phyloP scores from a whole-genome alignment of 2,329 filamentous ascomycete species.

The Aspergillus sp. region DNA sequence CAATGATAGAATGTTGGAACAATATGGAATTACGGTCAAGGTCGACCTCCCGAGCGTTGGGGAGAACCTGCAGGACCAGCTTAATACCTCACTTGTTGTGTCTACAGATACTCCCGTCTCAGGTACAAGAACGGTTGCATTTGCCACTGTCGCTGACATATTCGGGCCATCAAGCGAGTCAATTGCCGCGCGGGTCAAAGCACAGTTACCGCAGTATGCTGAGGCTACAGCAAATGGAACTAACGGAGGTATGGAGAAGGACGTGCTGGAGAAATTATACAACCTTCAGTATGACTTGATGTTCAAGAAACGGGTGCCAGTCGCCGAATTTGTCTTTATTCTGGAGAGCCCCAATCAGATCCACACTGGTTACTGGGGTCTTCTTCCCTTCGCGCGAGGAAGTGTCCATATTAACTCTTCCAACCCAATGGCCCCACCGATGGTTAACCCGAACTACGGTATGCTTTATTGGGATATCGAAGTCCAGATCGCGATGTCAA shows the following conservation, averaged over 20 bases:
- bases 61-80: constrained; percentile 53
- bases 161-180: constrained; percentile 24
- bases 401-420: constrained; percentile 17
- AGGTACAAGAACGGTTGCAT: constrained; percentile 24
- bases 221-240: constrained; percentile 17
- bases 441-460: constrained; percentile 33
- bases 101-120: constrained; percentile 13
- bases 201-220: constrained; percentile 27
- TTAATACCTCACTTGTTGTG: constrained; percentile 25
- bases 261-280: constrained; percentile 26
- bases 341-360: constrained; percentile 24
- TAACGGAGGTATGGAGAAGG: constrained; percentile 18
- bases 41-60: constrained; percentile 46
- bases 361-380: constrained; percentile 29
- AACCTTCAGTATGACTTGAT: constrained; percentile 31
- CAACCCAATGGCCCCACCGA: constrained; percentile 18
- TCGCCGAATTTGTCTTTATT: constrained; percentile 30
- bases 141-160: constrained; percentile 25
- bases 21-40: constrained; percentile 29
- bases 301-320: constrained; percentile 27
- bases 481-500: constrained; percentile 26
- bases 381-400: constrained; percentile 31
- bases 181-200: constrained; percentile 19
- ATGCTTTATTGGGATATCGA: constrained; percentile 29
- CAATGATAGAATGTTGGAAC: constrained; percentile 23